Evolutionary conservation across 2,329 filamentous ascomycete genomes (phyloP).

Genomic region (Graphilbum ipis-grandicollis): DNA sequence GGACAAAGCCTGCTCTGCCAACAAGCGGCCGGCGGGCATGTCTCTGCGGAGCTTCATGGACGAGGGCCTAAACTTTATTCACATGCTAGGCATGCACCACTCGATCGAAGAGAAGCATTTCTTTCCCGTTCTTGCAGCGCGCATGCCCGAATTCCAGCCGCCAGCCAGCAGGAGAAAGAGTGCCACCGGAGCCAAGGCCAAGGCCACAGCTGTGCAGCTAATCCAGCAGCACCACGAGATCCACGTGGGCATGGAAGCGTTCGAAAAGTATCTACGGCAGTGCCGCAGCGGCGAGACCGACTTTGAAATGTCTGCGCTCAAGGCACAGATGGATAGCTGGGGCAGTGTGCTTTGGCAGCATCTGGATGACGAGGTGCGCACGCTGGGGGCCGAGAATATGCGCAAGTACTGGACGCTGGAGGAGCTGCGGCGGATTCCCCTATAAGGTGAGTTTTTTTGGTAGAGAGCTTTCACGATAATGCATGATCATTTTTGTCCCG

Average conservation of each 20-base stretch:
- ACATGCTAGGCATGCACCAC: slow-evolving; percentile 61
- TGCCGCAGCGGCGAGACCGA: slow-evolving; percentile 47
- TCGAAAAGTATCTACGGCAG: slow-evolving; percentile 46
- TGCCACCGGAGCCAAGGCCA: background rate
- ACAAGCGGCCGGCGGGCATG: slow-evolving; percentile 43
- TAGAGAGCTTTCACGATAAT: too few species aligned
- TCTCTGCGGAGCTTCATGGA: slow-evolving; percentile 52
- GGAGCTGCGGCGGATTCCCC: slow-evolving; percentile 42
- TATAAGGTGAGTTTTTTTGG: too few species aligned
- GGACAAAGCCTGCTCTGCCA: slow-evolving; percentile 42
- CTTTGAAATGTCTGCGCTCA: slow-evolving; percentile 40
- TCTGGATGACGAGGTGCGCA: slow-evolving; percentile 67
- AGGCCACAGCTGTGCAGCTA: slow-evolving; percentile 35
- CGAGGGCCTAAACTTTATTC: slow-evolving; percentile 50
- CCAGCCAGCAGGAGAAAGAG: slow-evolving; percentile 9
- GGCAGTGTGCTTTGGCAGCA: slow-evolving; percentile 65
- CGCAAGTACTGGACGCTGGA: slow-evolving; percentile 60
- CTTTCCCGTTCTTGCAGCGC: slow-evolving; percentile 59
- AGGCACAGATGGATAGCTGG: slow-evolving; percentile 59
- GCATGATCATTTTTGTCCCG: too few species aligned
- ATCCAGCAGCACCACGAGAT: slow-evolving; percentile 63
- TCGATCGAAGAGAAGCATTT: slow-evolving; percentile 66
- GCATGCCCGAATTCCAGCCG: slow-evolving; percentile 61
- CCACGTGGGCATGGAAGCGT: slow-evolving; percentile 53
- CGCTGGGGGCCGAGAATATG: slow-evolving; percentile 76